phyloP scores from a whole-genome alignment of 495 filamentous ascomycete genomes.

The Clohesyomyces aquaticus region DNA sequence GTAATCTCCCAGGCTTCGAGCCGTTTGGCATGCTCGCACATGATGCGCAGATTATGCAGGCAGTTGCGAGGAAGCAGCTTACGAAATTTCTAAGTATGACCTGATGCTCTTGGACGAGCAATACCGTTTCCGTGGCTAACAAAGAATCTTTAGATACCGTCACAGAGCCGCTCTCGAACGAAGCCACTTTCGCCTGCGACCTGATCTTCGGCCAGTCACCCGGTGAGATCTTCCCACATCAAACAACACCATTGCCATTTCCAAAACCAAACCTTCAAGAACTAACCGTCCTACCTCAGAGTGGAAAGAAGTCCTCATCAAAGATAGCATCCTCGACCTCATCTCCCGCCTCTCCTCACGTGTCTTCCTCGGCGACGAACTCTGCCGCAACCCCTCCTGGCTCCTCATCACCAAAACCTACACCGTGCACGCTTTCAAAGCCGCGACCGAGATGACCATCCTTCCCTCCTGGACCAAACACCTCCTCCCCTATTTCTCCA shows the following conservation, averaged over 20 bases:
- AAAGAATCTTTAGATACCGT: no score
- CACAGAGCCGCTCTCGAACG: no score
- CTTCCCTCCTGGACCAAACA: not conserved
- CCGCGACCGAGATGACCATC: not conserved
- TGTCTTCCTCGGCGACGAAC: constrained; percentile 8
- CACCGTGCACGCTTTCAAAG: not conserved
- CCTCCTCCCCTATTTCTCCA: not conserved
- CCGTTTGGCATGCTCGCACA: not conserved
- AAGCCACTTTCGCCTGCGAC: no score
- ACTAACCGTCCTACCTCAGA: not conserved
- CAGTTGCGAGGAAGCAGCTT: not conserved
- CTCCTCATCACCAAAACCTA: constrained; percentile 2
- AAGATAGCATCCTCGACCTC: constrained; percentile 1
- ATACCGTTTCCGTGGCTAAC: no score
- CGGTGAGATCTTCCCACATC: not conserved
- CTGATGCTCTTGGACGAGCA: not conserved
- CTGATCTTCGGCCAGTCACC: no score
- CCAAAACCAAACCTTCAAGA: not conserved
- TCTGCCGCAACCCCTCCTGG: constrained; percentile 9
- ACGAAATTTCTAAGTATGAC: not conserved
- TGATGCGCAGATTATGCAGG: not conserved
- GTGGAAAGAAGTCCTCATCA: not conserved
- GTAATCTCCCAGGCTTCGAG: not conserved
- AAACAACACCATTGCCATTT: not conserved
- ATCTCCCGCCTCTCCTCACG: constrained; percentile 6